Evolutionary conservation across 1,284 basidiomycete genomes (phyloP).

Genomic region (Leccinum fuscescens): DNA sequence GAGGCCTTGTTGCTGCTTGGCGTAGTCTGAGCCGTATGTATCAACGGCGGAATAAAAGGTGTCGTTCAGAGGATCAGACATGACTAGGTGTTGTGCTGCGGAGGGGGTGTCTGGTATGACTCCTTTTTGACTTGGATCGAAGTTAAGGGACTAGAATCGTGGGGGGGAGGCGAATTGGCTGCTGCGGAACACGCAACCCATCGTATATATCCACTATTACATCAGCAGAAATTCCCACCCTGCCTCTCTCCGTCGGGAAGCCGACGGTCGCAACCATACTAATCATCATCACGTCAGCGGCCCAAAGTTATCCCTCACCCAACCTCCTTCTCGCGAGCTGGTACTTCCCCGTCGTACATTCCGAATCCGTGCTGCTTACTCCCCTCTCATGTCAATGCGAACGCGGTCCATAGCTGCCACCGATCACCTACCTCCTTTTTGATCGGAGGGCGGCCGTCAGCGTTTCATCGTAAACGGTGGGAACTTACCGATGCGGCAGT

Average conservation of each 20-base stretch:
- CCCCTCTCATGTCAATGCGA: conserved; percentile 14
- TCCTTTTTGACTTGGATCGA: conserved; percentile 17
- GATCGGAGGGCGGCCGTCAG: conserved; percentile 24
- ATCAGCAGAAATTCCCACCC: conserved; percentile 35
- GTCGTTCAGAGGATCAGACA: conserved; percentile 34
- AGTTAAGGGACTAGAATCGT: background rate
- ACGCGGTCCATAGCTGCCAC: conserved; percentile 28
- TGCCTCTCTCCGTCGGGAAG: conserved; percentile 21
- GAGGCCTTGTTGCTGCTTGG: conserved; percentile 44
- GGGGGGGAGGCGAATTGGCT: conserved; percentile 10
- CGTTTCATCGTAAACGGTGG: conserved; percentile 7
- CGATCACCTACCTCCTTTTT: conserved; percentile 25
- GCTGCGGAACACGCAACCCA: conserved; percentile 36
- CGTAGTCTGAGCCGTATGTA: conserved; percentile 38
- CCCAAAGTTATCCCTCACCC: background rate
- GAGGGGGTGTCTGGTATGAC: conserved; percentile 18
- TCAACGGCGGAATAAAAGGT: conserved; percentile 34
- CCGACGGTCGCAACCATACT: conserved; percentile 16
- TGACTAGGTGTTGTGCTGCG: conserved; percentile 29
- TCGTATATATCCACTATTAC: conserved; percentile 37
- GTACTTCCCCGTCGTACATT: background rate
- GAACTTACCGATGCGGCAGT: conserved; percentile 7
- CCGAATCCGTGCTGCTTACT: background rate
- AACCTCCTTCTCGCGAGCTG: background rate
- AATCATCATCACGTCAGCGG: conserved; percentile 27